Base-by-base conservation (phyloP, 2,329 filamentous ascomycete species). In the Colletotrichum shisoi region DNA sequence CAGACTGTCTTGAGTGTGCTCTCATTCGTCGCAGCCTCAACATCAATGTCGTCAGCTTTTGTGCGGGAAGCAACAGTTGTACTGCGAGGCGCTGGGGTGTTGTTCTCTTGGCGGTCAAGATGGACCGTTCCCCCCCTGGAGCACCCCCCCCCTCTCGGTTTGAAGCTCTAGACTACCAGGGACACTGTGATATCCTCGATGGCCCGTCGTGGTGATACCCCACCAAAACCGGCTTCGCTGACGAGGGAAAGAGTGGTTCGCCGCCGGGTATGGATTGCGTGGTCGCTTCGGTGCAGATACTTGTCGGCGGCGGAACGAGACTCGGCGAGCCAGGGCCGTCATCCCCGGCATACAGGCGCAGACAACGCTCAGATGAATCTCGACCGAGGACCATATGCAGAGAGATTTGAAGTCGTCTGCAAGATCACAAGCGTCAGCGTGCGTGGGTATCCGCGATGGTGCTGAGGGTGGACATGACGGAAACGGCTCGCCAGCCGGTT, bases 331-430 rank as follows among this genome's bases (percentile, higher is more conserved):
- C 21, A 49, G 46, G 9, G 46, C 46, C 12, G 46, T 49, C 46
- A 49, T 49, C 31, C 46, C 46, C 6, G 46, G 46, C 46, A 49
- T 15, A 31, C 46, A 49, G 12, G 46, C 27, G 17, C 46, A 49
- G 6, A 49, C 27, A 5, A 49, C 46, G 15, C 46, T 49, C 15
- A 49, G 12, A 49, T 49, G 46, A 15, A 49, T 24, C 46, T 49
- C 46, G 3, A 49, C 46, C 31, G 46, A 49, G 9, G 46, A 49
- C 46, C 46, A 49, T 31, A 49, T 49, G 46, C 46, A 49, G 4
- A 49, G 21, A n/a, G 27, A 21, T 24, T 49, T 49, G 31, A 49
- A 49, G n/a, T 49, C 46, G 31, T 49, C 46, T 49, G 8, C 5
- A 17, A 27, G 8, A 9, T 17, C 4, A 13, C 15, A 6, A 6